A percentile compares a stretch with the other conserved stretches of the same genome.
Evolutionary conservation across 2,329 filamentous ascomycete genomes (phyloP).

Genomic region (Aphanoascus verrucosus): DNA sequence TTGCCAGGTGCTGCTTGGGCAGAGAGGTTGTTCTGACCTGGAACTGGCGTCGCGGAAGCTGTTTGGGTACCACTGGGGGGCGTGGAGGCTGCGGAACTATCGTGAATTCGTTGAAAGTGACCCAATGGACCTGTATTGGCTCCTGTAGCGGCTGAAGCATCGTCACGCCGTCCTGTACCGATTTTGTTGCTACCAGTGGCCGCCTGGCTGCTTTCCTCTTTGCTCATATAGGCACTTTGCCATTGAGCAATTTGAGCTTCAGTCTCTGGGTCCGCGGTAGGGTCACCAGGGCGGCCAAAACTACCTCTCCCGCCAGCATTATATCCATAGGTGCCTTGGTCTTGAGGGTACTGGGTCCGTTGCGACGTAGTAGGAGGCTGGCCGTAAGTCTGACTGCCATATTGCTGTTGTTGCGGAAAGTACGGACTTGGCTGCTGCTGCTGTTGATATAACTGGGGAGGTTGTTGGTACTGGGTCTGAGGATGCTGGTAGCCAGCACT

Average conservation of each 20-base stretch:
- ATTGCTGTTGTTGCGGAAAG: conserved; percentile 24
- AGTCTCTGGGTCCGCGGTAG: conserved; percentile 60
- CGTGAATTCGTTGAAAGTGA: conserved; percentile 23
- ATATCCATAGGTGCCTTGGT: conserved; percentile 25
- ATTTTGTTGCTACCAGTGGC: conserved; percentile 24
- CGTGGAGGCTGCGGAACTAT: conserved; percentile 17
- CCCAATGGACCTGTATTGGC: conserved; percentile 39
- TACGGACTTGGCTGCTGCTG: conserved; percentile 3
- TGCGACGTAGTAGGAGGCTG: conserved; percentile 51
- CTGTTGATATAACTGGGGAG: conserved; percentile 19
- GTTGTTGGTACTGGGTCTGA: conserved; percentile 24
- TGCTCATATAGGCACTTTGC: conserved; percentile 75
- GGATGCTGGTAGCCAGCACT: conserved; percentile 34
- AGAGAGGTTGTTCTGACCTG: conserved; percentile 33
- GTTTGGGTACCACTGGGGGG: conserved; percentile 23
- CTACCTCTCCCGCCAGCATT: conserved; percentile 36
- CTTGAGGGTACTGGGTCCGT: conserved; percentile 69
- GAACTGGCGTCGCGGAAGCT: conserved; percentile 38
- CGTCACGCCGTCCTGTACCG: conserved; percentile 33
- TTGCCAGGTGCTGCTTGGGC: conserved; percentile 51
- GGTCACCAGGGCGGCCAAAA: conserved; percentile 25
- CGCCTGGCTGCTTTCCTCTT: conserved; percentile 33
- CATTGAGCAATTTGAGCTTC: conserved; percentile 89
- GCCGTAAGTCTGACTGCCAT: conserved; percentile 38
- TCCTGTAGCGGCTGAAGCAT: conserved; percentile 33